phyloP scores from a whole-genome alignment of 2,329 filamentous ascomycete genomes.

The Sclerotinia glacialis region DNA sequence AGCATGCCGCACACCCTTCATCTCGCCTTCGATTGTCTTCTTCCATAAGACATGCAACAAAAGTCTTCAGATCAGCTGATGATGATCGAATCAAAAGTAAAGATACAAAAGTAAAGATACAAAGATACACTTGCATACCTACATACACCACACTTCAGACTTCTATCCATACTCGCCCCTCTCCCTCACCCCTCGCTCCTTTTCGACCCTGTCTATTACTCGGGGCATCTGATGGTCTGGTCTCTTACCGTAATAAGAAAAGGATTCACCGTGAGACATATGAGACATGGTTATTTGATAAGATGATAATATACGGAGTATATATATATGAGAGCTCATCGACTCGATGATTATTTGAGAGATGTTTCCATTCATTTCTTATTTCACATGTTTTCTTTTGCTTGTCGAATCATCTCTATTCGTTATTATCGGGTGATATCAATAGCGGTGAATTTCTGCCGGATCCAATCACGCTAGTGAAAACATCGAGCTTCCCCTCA shows the following conservation, averaged over 20 bases:
- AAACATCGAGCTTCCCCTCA: conserved; percentile 11
- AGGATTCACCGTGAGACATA: not conserved
- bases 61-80: not conserved
- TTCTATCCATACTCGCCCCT: not conserved
- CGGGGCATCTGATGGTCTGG: not conserved
- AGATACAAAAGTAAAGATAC: not conserved
- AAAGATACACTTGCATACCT: no score
- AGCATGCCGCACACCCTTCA: not conserved
- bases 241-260: not conserved
- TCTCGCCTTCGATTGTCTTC: not conserved
- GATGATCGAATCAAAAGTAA: not conserved
- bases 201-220: not conserved
- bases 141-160: not conserved
- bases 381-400: not conserved
- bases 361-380: not conserved
- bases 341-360: not conserved
- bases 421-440: not conserved
- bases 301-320: not conserved
- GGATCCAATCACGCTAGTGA: conserved; percentile 1
- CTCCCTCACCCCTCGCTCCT: not conserved
- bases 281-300: not conserved
- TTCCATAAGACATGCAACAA: not conserved
- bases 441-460: conserved; percentile 14
- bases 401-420: not conserved
- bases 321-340: not conserved